phyloP scores from a whole-genome alignment of 2,329 filamentous ascomycete species.

The Pseudocercospora vitis region DNA sequence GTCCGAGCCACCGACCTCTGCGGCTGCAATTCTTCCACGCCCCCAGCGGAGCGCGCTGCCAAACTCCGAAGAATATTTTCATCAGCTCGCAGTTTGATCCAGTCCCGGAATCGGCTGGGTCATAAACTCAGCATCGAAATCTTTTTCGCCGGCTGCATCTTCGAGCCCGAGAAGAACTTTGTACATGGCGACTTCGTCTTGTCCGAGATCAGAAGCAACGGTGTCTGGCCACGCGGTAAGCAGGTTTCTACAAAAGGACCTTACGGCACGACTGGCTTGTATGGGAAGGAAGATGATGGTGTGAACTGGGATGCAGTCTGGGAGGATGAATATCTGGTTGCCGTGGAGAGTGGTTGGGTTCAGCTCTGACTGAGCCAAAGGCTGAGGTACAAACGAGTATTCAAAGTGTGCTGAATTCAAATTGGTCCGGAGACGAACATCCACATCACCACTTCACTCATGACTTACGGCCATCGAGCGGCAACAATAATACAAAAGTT shows the following conservation, averaged over 20 bases:
- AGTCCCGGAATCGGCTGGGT: slow-evolving; percentile 39
- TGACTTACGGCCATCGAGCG: background rate
- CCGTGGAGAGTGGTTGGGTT: slow-evolving; percentile 38
- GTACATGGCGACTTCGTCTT: slow-evolving; percentile 53
- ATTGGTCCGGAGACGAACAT: background rate
- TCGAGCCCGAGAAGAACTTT: slow-evolving; percentile 47
- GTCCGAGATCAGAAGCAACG: slow-evolving; percentile 43
- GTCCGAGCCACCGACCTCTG: slow-evolving; percentile 53
- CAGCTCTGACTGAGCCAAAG: slow-evolving; percentile 26
- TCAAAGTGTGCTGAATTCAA: background rate
- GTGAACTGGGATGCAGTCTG: slow-evolving; percentile 39
- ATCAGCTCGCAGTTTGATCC: slow-evolving; percentile 45
- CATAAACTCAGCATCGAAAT: slow-evolving; percentile 49
- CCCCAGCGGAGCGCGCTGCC: slow-evolving; percentile 37
- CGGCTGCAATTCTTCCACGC: slow-evolving; percentile 44
- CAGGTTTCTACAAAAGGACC: slow-evolving; percentile 49
- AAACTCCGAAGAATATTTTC: slow-evolving; percentile 44
- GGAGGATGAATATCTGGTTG: slow-evolving; percentile 13
- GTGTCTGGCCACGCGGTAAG: slow-evolving; percentile 43
- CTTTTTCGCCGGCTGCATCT: slow-evolving; percentile 55
- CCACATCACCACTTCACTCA: too few species aligned
- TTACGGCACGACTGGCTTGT: slow-evolving; percentile 51
- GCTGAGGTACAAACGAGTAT: background rate
- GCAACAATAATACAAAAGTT: too few species aligned
- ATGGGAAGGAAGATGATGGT: slow-evolving; percentile 51